Base-by-base conservation (phyloP, 331 rosid genomes). In the Acacia pycnantha region DNA sequence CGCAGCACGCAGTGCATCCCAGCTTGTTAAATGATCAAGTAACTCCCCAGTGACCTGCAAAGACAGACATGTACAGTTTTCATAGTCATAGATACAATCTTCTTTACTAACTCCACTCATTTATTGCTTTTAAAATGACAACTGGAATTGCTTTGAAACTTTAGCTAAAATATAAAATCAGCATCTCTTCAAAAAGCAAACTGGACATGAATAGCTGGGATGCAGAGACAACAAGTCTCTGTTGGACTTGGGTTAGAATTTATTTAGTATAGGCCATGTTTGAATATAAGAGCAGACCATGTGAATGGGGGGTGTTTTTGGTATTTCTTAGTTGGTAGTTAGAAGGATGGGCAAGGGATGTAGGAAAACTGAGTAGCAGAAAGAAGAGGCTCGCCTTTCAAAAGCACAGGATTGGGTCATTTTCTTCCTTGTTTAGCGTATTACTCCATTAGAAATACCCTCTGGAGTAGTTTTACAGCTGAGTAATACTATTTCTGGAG, bases 1-100 rank as follows among this genome's bases (percentile, higher is more conserved):
- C 16, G 98, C 98, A 13, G 91, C 86, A n/a, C 94, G 97, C 82
- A 93, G 85, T 68, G 85, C 99, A 88, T 96, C 98, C 99, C 99
- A 96, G 70, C 93, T 88, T 72, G 86, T 91, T 81, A 92, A 88
- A 79, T 89, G 81, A 83, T 93, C 99, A 46, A 78, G 87, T 75
- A 96, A 82, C 86, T 93, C 94, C 37, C 99, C 99, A 16, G 99
- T 91, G 70, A 96, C 95, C 99, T 96, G 85, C 85, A 87, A 79
- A 47, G 69, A 82, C 74, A 70, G 14, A 26, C 16, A 61, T 26
- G 27, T 65, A 1, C 11, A 35, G 12, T 64, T 74, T 47, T 44
- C 47, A 83, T 67, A 41, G 51, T 77, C 62, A 31, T 48, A 74
- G 62, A 70, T 16, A 19, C 48, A 77, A 43, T 54, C 51, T 77